Percentiles rank a stretch among this genome's conserved stretches.
Evolutionary conservation across 805 yeast genomes (phyloP).

Genomic region (Candida cerambycidarum): DNA sequence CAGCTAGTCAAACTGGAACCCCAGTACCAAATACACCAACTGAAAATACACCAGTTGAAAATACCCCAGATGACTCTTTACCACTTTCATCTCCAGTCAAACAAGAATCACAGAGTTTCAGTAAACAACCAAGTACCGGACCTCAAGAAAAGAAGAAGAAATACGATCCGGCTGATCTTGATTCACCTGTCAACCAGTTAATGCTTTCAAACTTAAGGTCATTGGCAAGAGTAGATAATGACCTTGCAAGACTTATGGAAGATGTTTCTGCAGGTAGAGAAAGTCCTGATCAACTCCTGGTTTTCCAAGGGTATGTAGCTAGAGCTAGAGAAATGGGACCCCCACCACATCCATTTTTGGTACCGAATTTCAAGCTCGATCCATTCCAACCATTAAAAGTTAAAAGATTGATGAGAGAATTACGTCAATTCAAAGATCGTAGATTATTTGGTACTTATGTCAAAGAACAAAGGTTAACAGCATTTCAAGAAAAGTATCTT

Average conservation of each 20-base stretch:
- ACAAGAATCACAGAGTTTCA: not conserved
- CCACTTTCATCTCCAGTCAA: not conserved
- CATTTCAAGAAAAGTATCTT: conserved; percentile 73
- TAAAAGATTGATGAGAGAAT: conserved; percentile 21
- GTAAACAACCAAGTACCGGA: not conserved
- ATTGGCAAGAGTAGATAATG: conserved; percentile 72
- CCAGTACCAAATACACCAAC: not conserved
- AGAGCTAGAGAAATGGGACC: conserved; percentile 77
- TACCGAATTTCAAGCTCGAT: conserved; percentile 17
- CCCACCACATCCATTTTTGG: conserved; percentile 32
- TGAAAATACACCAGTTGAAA: not conserved
- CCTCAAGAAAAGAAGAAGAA: conserved; percentile 9
- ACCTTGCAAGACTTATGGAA: conserved; percentile 72
- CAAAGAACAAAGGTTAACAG: conserved; percentile 62
- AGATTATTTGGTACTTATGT: conserved; percentile 19
- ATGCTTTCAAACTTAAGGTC: conserved; percentile 85
- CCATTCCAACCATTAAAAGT: conserved; percentile 26
- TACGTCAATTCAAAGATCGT: conserved; percentile 20
- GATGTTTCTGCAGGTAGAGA: conserved; percentile 85
- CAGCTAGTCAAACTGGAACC: too few species aligned
- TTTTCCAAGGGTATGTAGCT: conserved; percentile 78
- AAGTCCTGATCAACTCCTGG: conserved; percentile 63
- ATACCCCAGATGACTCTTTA: too few species aligned
- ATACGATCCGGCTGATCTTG: conserved; percentile 38
- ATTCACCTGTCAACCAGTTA: conserved; percentile 65